Percentiles rank a stretch among this genome's conserved stretches.
Evolutionary conservation across 768 basidiomycete species (phyloP).

Genomic region (Rhodosporidiobolus odoratus): DNA sequence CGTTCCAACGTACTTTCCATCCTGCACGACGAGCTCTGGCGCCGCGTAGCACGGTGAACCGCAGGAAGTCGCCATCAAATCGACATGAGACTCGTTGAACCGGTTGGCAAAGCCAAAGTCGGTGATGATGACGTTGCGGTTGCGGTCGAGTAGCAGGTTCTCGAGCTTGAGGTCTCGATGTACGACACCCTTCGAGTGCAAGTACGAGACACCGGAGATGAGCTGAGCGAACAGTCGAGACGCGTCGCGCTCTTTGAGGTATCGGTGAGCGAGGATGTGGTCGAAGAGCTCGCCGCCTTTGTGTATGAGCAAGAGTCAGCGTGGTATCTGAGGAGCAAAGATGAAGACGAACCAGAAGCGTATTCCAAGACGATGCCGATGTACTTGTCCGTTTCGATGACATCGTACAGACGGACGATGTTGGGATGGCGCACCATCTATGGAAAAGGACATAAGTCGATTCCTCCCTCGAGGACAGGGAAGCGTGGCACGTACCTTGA

Average conservation of each 20-base stretch:
- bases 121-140: conserved; percentile 97
- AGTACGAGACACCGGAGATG: conserved; percentile 97
- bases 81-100: conserved; percentile 85
- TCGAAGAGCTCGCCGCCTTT: conserved; percentile 87
- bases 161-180: conserved; percentile 99
- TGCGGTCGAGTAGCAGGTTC: conserved; percentile 91
- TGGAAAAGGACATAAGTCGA: neutral
- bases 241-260: conserved; percentile 89
- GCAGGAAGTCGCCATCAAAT: conserved; percentile 97
- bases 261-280: conserved; percentile 94
- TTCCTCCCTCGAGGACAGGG: neutral
- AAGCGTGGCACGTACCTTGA: conserved; percentile 74
- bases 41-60: conserved; percentile 98
- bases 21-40: conserved; percentile 93
- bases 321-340: neutral
- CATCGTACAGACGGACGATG: conserved; percentile 95
- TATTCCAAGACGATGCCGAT: conserved; percentile 99
- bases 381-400: conserved; percentile 99
- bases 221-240: conserved; percentile 95
- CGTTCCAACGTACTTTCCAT: conserved; percentile 91
- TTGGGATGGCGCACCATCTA: conserved; percentile 94
- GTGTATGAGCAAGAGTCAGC: neutral
- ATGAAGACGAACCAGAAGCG: conserved; percentile 62
- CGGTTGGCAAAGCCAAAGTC: conserved; percentile 99
- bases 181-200: conserved; percentile 98